phyloP scores from a whole-genome alignment of 768 basidiomycete genomes.

The Trametes punicea region DNA sequence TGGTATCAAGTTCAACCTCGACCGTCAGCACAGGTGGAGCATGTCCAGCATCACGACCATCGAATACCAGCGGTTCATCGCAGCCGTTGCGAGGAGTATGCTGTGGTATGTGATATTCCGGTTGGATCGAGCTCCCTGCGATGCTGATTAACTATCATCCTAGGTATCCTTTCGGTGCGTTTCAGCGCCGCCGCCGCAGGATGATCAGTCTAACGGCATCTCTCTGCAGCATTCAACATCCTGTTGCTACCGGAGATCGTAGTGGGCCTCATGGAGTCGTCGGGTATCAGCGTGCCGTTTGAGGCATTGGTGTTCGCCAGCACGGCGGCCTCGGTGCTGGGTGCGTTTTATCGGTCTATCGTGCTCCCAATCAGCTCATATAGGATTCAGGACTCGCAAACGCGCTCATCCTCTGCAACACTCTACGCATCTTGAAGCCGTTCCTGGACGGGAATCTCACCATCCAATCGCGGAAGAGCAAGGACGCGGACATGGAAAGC shows the following conservation, averaged over 20 bases:
- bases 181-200: neutral
- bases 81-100: slow-evolving; percentile 62
- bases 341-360: slow-evolving; percentile 34
- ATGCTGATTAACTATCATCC: slow-evolving; percentile 3
- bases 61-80: slow-evolving; percentile 60
- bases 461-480: neutral
- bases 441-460: slow-evolving; percentile 37
- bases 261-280: slow-evolving; percentile 44
- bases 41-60: slow-evolving; percentile 28
- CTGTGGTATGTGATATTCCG: slow-evolving; percentile 51
- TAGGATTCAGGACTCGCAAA: slow-evolving; percentile 53
- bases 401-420: slow-evolving; percentile 65
- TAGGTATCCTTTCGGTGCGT: slow-evolving; percentile 62
- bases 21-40: slow-evolving; percentile 27
- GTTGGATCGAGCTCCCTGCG: neutral
- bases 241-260: slow-evolving; percentile 60
- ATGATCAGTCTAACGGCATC: slow-evolving; percentile 2
- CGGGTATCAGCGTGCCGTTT: slow-evolving; percentile 47
- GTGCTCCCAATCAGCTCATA: slow-evolving; percentile 1
- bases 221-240: slow-evolving; percentile 50
- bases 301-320: slow-evolving; percentile 47
- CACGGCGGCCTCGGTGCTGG: slow-evolving; percentile 50
- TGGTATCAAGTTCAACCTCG: slow-evolving; percentile 49
- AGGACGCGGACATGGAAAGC: slow-evolving; percentile 23
- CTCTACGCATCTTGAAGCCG: slow-evolving; percentile 57